Evolutionary conservation across 345 rosid species (phyloP).

Genomic region (Kandelia obovata): DNA sequence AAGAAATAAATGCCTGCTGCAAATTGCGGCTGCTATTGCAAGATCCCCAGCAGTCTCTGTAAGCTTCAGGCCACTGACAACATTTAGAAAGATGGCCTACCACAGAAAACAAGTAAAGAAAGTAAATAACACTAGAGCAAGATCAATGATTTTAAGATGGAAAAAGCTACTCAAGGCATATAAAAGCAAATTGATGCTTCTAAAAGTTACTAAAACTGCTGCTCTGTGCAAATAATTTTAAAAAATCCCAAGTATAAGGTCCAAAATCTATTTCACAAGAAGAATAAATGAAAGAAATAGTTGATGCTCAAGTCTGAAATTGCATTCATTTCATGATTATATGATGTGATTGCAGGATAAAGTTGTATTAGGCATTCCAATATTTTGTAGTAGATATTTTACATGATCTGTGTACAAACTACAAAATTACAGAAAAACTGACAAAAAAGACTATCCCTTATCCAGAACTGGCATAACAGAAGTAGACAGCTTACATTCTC

Average conservation of each 20-base stretch:
- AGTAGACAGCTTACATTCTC: constrained; percentile 58
- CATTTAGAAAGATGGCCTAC: constrained; percentile 76
- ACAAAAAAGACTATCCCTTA: not conserved
- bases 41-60: constrained; percentile 92
- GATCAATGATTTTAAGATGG: not conserved
- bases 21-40: constrained; percentile 92
- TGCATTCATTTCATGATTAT: no score
- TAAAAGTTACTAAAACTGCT: constrained; percentile 1
- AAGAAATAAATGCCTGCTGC: constrained; percentile 61
- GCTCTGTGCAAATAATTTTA: not conserved
- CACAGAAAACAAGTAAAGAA: not conserved
- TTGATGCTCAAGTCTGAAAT: no score
- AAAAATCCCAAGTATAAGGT: not conserved
- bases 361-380: no score
- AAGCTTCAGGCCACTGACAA: constrained; percentile 69
- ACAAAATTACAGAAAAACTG: not conserved
- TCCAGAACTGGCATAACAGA: not conserved
- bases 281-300: not conserved
- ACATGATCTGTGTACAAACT: no score
- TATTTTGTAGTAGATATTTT: no score
- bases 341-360: no score
- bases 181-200: not conserved
- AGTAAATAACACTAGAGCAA: not conserved
- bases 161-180: not conserved
- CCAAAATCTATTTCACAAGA: not conserved